phyloP scores from a whole-genome alignment of 352 stramenopile species.

The Phytopythium vexans region DNA sequence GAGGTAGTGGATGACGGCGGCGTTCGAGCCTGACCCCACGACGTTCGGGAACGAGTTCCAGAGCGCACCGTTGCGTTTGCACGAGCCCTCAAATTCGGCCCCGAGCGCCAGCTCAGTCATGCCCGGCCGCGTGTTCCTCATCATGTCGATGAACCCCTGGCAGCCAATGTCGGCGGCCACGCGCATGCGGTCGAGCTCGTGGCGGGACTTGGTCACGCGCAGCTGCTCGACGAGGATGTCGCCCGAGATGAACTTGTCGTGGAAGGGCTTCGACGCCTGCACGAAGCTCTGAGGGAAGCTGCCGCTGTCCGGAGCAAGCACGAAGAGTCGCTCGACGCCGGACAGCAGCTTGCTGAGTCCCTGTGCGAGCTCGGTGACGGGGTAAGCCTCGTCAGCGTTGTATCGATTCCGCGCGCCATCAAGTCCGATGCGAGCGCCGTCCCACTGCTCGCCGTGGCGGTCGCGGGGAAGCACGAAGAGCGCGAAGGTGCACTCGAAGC shows the following conservation, averaged over 20 bases:
- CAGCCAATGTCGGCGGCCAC: conserved; percentile 64
- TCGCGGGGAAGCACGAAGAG: conserved; percentile 78
- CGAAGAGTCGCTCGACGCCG: conserved; percentile 61
- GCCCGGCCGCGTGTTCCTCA: conserved; percentile 50
- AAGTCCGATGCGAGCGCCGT: conserved; percentile 64
- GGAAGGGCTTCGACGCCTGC: conserved; percentile 51
- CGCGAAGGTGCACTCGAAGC: conserved; percentile 58
- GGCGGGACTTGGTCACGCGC: conserved; percentile 68
- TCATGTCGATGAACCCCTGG: conserved; percentile 75
- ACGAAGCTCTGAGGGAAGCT: conserved; percentile 56
- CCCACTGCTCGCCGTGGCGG: conserved; percentile 79
- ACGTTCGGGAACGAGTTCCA: conserved; percentile 84
- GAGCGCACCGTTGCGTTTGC: conserved; percentile 70
- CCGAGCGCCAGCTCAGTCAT: conserved; percentile 76
- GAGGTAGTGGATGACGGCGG: conserved; percentile 83
- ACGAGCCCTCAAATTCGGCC: conserved; percentile 63
- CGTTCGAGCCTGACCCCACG: conserved; percentile 72
- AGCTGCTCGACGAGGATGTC: conserved; percentile 76
- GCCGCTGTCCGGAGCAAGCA: conserved; percentile 56
- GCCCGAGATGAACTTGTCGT: conserved; percentile 70
- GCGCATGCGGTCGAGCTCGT: conserved; percentile 73
- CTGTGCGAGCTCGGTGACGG: conserved; percentile 52
- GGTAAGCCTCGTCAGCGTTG: conserved; percentile 63
- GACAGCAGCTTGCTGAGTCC: conserved; percentile 55
- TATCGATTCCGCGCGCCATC: conserved; percentile 57